Conservation (phyloP, 805 yeast species). For the Lachancea waltii region DNA sequence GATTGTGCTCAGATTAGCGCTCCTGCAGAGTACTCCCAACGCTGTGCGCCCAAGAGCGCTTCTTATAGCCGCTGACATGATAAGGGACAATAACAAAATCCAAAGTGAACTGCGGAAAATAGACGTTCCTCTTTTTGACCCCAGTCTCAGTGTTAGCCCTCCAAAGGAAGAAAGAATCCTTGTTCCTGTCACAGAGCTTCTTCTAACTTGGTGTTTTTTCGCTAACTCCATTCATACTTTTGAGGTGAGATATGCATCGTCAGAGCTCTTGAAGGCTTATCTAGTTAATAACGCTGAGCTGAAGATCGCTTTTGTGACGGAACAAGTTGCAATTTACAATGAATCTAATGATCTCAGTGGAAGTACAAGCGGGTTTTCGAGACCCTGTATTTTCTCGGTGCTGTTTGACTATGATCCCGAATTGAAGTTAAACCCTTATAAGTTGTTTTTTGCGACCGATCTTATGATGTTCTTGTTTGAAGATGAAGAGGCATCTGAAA, state of each 20-base stretch:
- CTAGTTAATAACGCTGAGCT: conserved; percentile 58
- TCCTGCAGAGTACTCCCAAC: conserved; percentile 58
- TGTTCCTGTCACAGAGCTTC: conserved; percentile 66
- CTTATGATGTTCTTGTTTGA: conserved; percentile 53
- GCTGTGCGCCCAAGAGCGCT: conserved; percentile 62
- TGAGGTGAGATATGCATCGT: conserved; percentile 71
- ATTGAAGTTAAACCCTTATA: conserved; percentile 73
- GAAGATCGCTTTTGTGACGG: conserved; percentile 53
- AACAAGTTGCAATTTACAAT: conserved; percentile 50
- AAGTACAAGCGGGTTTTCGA: conserved; percentile 3
- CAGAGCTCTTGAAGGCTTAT: conserved; percentile 58
- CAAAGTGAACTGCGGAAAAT: conserved; percentile 71
- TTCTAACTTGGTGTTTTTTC: conserved; percentile 75
- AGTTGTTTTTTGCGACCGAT: conserved; percentile 74
- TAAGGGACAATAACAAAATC: conserved; percentile 55
- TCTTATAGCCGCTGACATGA: conserved; percentile 69
- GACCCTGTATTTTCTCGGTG: conserved; percentile 54
- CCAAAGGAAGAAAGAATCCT: conserved; percentile 23
- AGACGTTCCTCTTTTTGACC: conserved; percentile 90
- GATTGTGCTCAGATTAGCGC: conserved; percentile 61
- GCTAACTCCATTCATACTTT: conserved; percentile 80
- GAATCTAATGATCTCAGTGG: conserved; percentile 17
- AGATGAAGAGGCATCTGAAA: conserved; percentile 40
- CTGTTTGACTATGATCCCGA: conserved; percentile 73
- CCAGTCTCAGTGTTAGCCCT: conserved; percentile 42